phyloP scores from a whole-genome alignment of 768 basidiomycete genomes.

The Leccinum imitatum region DNA sequence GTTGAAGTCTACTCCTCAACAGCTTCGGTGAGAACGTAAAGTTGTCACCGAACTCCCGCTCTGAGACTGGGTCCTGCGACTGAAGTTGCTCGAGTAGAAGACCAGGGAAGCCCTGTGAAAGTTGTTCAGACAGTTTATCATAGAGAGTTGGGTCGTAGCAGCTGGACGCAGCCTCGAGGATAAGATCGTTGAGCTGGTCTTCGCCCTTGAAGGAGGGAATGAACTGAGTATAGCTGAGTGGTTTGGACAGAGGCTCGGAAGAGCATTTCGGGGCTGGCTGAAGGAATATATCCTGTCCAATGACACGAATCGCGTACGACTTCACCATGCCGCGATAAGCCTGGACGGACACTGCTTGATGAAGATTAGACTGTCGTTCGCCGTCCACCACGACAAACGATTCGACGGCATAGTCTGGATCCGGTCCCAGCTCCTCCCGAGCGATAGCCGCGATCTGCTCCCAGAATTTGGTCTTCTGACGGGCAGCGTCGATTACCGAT shows the following conservation, averaged over 20 bases:
- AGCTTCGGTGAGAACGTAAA: conserved; percentile 70
- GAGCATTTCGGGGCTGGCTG: conserved; percentile 45
- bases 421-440: conserved; percentile 68
- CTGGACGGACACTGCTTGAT: conserved; percentile 61
- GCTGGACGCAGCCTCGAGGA: conserved; percentile 67
- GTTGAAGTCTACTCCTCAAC: conserved; percentile 59
- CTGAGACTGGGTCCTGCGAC: conserved; percentile 55
- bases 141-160: conserved; percentile 74
- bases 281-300: conserved; percentile 72
- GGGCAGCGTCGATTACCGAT: conserved; percentile 51
- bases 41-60: conserved; percentile 77
- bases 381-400: conserved; percentile 41
- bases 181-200: conserved; percentile 62
- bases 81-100: conserved; percentile 66
- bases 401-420: conserved; percentile 63
- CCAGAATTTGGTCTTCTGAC: conserved; percentile 68
- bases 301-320: conserved; percentile 70
- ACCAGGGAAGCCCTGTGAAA: conserved; percentile 54
- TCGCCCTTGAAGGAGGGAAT: conserved; percentile 56
- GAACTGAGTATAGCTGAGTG: conserved; percentile 59
- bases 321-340: conserved; percentile 71
- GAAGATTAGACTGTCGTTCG: conserved; percentile 49
- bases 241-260: conserved; percentile 43
- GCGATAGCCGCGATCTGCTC: conserved; percentile 60
- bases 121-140: conserved; percentile 51